Conservation (phyloP, 495 filamentous ascomycete genomes). For the Pseudotulostoma volvatum region DNA sequence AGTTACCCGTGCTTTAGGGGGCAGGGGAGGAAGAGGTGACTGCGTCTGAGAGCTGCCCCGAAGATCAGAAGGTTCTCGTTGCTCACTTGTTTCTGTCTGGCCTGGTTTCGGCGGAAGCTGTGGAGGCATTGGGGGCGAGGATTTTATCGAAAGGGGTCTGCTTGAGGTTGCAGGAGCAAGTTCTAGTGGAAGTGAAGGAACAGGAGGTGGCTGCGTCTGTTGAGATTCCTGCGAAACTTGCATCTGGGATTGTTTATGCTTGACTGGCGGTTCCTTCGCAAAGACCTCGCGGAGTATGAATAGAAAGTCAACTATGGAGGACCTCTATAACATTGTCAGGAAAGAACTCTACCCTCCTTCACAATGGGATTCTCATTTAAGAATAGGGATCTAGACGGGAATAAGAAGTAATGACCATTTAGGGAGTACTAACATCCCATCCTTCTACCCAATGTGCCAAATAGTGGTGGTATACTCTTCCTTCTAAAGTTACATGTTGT, state of each 20-base stretch:
- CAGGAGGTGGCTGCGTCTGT: conserved; percentile 35
- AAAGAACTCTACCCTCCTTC: conserved; percentile 13
- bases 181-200: conserved; percentile 53
- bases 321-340: conserved; percentile 40
- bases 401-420: no score
- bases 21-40: conserved; percentile 24
- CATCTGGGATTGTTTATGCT: conserved; percentile 35
- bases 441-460: conserved; percentile 73
- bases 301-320: conserved; percentile 63
- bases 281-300: conserved; percentile 76
- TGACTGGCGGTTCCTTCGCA: conserved; percentile 83
- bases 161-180: conserved; percentile 20
- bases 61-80: conserved; percentile 11
- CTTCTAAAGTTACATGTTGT: conserved; percentile 90
- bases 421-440: conserved; percentile 60
- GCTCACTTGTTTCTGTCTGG: conserved; percentile 5
- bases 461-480: conserved; percentile 90
- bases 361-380: no score
- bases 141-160: conserved; percentile 9
- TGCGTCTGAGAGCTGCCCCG: conserved; percentile 22
- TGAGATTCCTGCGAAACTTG: conserved; percentile 20
- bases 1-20: conserved; percentile 17
- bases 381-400: no score
- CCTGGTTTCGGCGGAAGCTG: conserved; percentile 10
- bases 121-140: conserved; percentile 11